Base-by-base conservation (phyloP, 2,329 filamentous ascomycete genomes). In the Ophiocordyceps camponoti-saundersi region DNA sequence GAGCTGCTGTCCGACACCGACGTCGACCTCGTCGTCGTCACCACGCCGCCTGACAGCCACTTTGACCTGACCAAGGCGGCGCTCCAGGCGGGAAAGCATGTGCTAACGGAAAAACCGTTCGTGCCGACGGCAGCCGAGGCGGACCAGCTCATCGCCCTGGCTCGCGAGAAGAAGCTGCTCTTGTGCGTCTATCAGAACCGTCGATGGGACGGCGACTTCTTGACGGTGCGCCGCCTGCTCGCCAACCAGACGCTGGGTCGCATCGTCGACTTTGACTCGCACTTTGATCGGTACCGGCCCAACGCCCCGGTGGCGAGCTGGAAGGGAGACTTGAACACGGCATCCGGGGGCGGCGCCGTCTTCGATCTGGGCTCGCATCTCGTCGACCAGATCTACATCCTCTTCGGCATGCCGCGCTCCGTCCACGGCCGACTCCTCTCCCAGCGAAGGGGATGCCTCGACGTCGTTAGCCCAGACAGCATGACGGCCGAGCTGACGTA, bases 101-200 rank as follows among this genome's bases (percentile, higher is more conserved):
- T 89, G 23, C 69, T 90, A 46, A 81, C 83, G 44, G 85, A 90
- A 67, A 90, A 90, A 68, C 85, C 85, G 2, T 90, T 90, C 59
- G 82, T 85, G 13, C 80, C 84, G 20, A 83, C 79, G 1, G 68
- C 74, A 1, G 68, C 74, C 48, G 79, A 89, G 63, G 84, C 84
- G 12, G 70, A 76, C 32, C 64, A 75, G 53, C 73, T 90, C 7
- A 71, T 75, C 42, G 61, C 62, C 11, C 64, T 80, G 45, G 74
- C 80, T 11, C 61, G 69, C 51, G 61, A 71, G 49, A 61, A 70
- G 44, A 61, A 66, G 36, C 69, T 68, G 47, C 59, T 80, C 42
- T 61, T 85, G 50, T 78, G 77, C 51, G 79, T 84, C n/a, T 85
- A 82, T 61, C 80, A 85, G 66, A 85, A 87, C 66, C 76, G 85